These are phyloP conservation scores for Fomitopsis pinicola DNA, from an alignment of 1,284 basidiomycete species.

Conservation along the genomic window DNA sequence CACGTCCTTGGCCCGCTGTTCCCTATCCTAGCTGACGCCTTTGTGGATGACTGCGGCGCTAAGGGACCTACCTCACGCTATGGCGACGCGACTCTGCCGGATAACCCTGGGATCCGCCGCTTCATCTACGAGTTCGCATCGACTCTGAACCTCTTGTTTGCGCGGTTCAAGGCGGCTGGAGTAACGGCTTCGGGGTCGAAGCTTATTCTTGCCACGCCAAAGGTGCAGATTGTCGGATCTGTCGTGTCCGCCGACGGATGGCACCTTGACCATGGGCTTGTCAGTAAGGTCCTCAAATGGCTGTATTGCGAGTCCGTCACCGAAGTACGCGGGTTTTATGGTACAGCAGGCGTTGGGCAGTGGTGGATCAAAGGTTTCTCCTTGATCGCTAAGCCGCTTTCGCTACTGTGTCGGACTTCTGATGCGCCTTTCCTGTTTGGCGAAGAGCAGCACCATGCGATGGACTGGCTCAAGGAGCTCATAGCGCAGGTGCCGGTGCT, in stretches of 20 bases:
- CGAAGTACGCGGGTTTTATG: conserved; percentile 32
- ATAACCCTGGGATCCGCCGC: conserved; percentile 22
- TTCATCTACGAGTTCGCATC: conserved; percentile 26
- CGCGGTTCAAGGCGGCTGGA: conserved; percentile 21
- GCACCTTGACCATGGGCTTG: conserved; percentile 23
- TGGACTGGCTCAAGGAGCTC: conserved; percentile 23
- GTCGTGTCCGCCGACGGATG: conserved; percentile 27
- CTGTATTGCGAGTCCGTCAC: conserved; percentile 16
- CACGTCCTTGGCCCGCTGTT: conserved; percentile 21
- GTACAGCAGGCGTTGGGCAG: conserved; percentile 23
- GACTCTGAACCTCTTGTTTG: conserved; percentile 22
- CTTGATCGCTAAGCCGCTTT: conserved; percentile 28
- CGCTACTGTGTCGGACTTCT: conserved; percentile 11
- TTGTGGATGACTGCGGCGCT: conserved; percentile 28
- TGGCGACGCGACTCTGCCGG: conserved; percentile 15
- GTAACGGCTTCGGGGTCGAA: conserved; percentile 29
- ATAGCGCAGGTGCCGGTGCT: conserved; percentile 25
- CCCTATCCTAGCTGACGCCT: conserved; percentile 14
- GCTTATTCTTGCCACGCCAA: conserved; percentile 17
- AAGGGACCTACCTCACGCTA: conserved; percentile 24
- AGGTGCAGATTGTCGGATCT: conserved; percentile 24
- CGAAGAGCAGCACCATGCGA: conserved; percentile 15
- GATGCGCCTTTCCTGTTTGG: conserved; percentile 19
- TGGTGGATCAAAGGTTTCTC: conserved; percentile 31
- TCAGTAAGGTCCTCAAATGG: conserved; percentile 31